phyloP scores from a whole-genome alignment of 2,329 filamentous ascomycete genomes.

The Phoma sp. region DNA sequence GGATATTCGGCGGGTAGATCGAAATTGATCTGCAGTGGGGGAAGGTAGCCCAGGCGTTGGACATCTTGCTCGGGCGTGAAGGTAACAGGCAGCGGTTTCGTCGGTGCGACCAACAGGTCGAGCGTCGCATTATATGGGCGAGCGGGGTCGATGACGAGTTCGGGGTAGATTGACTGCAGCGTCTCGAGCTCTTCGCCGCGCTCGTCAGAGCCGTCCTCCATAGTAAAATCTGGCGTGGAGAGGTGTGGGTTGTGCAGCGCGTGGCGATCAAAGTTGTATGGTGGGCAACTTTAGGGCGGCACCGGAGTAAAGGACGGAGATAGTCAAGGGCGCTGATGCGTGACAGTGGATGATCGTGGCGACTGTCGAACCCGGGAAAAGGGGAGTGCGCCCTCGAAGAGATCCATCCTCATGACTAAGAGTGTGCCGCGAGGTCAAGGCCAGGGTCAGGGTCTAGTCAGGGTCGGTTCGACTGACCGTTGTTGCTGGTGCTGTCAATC shows the following conservation, averaged over 20 bases:
- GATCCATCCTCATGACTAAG: background rate
- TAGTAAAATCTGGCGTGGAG: conserved; percentile 12
- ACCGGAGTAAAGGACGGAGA: conserved; percentile 6
- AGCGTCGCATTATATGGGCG: conserved; percentile 56
- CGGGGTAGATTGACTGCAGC: conserved; percentile 67
- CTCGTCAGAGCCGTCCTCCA: conserved; percentile 58
- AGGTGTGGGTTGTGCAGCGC: background rate
- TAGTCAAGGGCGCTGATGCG: conserved; percentile 21
- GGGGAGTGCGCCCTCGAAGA: conserved; percentile 18
- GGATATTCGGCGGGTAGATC: conserved; percentile 63
- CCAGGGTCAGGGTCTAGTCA: background rate
- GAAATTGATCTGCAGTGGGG: conserved; percentile 60
- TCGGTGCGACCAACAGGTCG: conserved; percentile 62
- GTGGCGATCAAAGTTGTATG: background rate
- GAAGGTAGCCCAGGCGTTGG: conserved; percentile 60
- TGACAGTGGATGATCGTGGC: conserved; percentile 8
- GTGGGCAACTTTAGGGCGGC: conserved; percentile 4
- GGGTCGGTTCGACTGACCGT: background rate
- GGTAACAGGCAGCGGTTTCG: conserved; percentile 53
- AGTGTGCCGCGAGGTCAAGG: background rate
- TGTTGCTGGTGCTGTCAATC: background rate
- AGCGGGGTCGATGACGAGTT: conserved; percentile 58
- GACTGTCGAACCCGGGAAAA: conserved; percentile 19
- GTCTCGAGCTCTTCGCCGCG: conserved; percentile 64
- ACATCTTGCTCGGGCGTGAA: conserved; percentile 46